Evolutionary conservation across 116 monocot genomes (phyloP), one percentile per base, ranked within the genome.

Genomic region (Zostera marina): DNA sequence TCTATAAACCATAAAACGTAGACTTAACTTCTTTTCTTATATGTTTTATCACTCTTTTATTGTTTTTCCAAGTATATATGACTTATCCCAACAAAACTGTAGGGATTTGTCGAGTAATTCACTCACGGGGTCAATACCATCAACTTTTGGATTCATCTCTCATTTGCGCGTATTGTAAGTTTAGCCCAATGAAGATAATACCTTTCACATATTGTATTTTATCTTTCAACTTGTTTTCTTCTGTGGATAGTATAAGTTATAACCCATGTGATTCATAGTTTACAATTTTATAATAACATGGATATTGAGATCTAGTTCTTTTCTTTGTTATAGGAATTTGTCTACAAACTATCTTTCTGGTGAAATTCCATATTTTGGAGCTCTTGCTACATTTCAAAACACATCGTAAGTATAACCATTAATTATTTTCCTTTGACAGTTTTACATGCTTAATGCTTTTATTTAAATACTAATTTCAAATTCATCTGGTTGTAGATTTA

Each of bases 61-160:
- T 59, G 11, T 12, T 40, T 58, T 56, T 66, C 14, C 14, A 1
- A 9, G 7, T 14, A 19, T 40, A 11, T 44, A 3, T 22, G 42
- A 9, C 16, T 16, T 8, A 12, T 9, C 42, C 23, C 4, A 4
- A 23, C 3, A 44, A 20, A 64, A 59, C 26, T 80, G 63, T 25
- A 91, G 98, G 63, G 98, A 98, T 79, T 75, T 98, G 45, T 99
- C 98, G 7, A 87, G 98, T 65, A 99, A 99, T 77, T 66, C 81
- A 44, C 65, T 91, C 48, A 76, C 67, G 64, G 98, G 98, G 66
- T 66, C 80, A 1, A 86, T 99, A 69, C 98, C 98, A 53, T 62
- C 87, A 19, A 72, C 98, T 4, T 69, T 99, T 2, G 86, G 86
- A 52, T 72, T 47, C 32, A 83, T 99, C 44, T 65, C 59, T 0